A percentile compares a stretch with the other conserved stretches of the same genome.
Conservation (phyloP, 441 rosid species). For the Populus hybrid region DNA sequence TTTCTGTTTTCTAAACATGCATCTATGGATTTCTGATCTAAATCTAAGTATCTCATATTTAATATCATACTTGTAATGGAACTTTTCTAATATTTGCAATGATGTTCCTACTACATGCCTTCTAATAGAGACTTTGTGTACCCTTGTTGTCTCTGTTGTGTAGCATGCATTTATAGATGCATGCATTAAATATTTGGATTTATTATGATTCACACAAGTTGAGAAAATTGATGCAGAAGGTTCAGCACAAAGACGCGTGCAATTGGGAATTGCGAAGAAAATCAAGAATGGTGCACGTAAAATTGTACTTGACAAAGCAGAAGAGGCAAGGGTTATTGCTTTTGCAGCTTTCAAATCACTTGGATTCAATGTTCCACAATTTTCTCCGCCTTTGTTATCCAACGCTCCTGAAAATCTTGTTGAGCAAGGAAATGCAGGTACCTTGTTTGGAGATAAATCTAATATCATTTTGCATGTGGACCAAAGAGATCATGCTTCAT, state of each 20-base stretch:
- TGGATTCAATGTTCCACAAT: slow-evolving; percentile 67
- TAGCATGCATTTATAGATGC: not conserved
- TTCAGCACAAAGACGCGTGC: slow-evolving; percentile 63
- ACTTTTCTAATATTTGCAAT: not conserved
- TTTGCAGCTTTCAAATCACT: slow-evolving; percentile 90
- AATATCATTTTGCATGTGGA: slow-evolving; percentile 27
- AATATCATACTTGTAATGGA: not conserved
- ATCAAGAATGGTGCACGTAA: slow-evolving; percentile 94
- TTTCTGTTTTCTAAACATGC: not conserved
- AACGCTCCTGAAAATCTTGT: slow-evolving; percentile 34
- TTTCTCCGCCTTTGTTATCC: slow-evolving; percentile 50
- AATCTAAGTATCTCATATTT: not conserved
- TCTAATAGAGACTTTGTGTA: not conserved
- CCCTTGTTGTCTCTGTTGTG: not conserved
- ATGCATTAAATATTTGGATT: not conserved
- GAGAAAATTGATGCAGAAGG: slow-evolving; percentile 39
- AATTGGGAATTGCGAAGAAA: slow-evolving; percentile 91
- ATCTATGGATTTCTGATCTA: not conserved
- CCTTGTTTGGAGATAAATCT: slow-evolving; percentile 30
- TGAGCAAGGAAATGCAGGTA: slow-evolving; percentile 33
- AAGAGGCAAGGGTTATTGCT: slow-evolving; percentile 95
- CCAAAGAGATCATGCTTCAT: slow-evolving; percentile 33
- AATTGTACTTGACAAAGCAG: slow-evolving; percentile 98
- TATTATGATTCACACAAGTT: slow-evolving; percentile 22
- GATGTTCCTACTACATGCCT: not conserved